phyloP scores from a whole-genome alignment of 2,329 filamentous ascomycete genomes.

The Myriosclerotinia scirpicola region DNA sequence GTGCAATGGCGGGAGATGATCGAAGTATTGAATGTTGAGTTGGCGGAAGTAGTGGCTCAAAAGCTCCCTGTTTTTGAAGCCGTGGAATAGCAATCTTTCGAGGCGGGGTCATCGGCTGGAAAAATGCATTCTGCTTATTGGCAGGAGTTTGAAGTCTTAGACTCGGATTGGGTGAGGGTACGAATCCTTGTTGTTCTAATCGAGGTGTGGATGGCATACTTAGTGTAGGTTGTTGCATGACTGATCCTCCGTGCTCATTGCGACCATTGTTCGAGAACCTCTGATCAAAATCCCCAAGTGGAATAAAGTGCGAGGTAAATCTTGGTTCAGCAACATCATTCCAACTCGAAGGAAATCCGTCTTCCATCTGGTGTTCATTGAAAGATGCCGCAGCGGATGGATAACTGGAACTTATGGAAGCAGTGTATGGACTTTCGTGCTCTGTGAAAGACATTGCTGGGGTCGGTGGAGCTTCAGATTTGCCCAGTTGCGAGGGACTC shows the following conservation, averaged over 20 bases:
- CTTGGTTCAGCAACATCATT: no score
- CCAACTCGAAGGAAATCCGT: not conserved
- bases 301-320: not conserved
- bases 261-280: not conserved
- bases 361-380: not conserved
- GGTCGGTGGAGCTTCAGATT: not conserved
- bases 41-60: not conserved
- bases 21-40: not conserved
- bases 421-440: not conserved
- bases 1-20: not conserved
- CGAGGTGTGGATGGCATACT: not conserved
- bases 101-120: not conserved
- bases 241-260: not conserved
- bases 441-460: no score
- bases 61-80: not conserved
- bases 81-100: constrained; percentile 3
- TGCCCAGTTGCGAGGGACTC: not conserved
- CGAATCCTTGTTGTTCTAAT: not conserved
- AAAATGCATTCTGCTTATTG: not conserved
- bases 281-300: not conserved
- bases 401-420: not conserved
- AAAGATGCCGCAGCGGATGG: not conserved
- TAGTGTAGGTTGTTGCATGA: not conserved
- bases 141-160: not conserved
- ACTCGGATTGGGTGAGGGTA: not conserved